phyloP scores from a whole-genome alignment of 176 grass and related monocot species.

The Eremochloa ophiuroides region DNA sequence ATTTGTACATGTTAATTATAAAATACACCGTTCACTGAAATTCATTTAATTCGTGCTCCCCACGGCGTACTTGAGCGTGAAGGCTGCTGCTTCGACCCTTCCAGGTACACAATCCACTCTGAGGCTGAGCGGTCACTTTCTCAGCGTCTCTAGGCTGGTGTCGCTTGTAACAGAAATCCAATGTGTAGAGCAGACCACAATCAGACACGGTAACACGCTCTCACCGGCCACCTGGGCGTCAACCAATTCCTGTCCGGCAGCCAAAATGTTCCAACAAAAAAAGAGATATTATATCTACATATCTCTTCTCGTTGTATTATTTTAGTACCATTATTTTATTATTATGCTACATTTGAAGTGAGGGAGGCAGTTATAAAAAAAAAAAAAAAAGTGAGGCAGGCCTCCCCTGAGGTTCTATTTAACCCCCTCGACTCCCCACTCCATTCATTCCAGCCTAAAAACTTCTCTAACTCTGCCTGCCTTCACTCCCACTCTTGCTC shows the following conservation, averaged over 20 bases:
- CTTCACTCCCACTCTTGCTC: neutral
- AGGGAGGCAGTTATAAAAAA: no score
- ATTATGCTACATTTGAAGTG: no score
- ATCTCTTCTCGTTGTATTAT: no score
- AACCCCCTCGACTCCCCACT: neutral
- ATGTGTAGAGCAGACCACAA: neutral
- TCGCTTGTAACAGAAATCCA: neutral
- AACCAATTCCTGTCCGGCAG: neutral
- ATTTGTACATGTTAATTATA: no score
- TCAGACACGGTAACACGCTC: neutral
- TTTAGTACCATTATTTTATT: no score
- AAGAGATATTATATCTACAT: no score
- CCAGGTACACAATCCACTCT: neutral
- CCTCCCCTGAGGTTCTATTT: conserved; percentile 12
- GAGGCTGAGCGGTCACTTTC: neutral
- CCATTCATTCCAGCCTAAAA: neutral
- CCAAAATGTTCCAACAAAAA: neutral
- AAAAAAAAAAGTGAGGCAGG: no score
- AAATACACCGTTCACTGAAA: no score
- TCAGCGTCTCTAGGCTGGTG: neutral
- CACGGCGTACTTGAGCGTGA: no score
- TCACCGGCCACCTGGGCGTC: neutral
- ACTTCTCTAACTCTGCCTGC: neutral
- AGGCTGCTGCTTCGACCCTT: neutral
- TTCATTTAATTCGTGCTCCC: no score